Conservation (phyloP, 805 yeast species). For the Blastobotrys attinorum region DNA sequence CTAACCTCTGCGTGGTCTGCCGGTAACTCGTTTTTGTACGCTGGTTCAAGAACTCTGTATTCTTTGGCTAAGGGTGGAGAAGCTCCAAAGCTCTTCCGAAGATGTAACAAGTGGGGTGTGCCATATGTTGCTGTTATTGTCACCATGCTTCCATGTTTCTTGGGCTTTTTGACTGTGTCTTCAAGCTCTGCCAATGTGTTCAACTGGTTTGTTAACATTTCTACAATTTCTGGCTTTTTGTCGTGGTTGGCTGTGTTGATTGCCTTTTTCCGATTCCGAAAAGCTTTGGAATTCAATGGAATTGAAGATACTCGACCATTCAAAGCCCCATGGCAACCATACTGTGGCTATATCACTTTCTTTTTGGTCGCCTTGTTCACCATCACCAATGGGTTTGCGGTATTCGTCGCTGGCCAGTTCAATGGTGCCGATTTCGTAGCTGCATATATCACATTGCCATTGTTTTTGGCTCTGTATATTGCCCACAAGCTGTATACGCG, state of each 20-base stretch:
- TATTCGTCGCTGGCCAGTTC: conserved; percentile 44
- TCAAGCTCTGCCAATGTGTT: conserved; percentile 47
- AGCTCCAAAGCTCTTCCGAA: conserved; percentile 57
- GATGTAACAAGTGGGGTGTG: conserved; percentile 59
- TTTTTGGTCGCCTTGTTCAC: conserved; percentile 44
- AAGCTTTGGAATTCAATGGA: conserved; percentile 48
- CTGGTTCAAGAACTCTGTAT: conserved; percentile 52
- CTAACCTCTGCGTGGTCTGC: conserved; percentile 51
- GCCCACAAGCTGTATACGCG: conserved; percentile 47
- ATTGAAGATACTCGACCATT: conserved; percentile 51
- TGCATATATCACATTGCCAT: conserved; percentile 61
- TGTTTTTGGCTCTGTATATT: conserved; percentile 43
- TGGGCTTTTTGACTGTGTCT: conserved; percentile 61
- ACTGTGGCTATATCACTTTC: conserved; percentile 48
- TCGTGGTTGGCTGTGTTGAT: conserved; percentile 51
- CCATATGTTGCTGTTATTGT: conserved; percentile 66
- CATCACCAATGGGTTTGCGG: conserved; percentile 67
- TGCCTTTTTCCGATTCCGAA: conserved; percentile 56
- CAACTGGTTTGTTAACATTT: conserved; percentile 57
- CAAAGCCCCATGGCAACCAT: conserved; percentile 49
- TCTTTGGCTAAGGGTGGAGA: conserved; percentile 49
- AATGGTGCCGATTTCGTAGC: conserved; percentile 55
- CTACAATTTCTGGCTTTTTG: conserved; percentile 59
- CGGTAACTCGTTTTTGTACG: conserved; percentile 50
- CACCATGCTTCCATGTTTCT: conserved; percentile 51